phyloP scores from a whole-genome alignment of 2,329 filamentous ascomycete genomes.

The Sporothrix euskadiensis region DNA sequence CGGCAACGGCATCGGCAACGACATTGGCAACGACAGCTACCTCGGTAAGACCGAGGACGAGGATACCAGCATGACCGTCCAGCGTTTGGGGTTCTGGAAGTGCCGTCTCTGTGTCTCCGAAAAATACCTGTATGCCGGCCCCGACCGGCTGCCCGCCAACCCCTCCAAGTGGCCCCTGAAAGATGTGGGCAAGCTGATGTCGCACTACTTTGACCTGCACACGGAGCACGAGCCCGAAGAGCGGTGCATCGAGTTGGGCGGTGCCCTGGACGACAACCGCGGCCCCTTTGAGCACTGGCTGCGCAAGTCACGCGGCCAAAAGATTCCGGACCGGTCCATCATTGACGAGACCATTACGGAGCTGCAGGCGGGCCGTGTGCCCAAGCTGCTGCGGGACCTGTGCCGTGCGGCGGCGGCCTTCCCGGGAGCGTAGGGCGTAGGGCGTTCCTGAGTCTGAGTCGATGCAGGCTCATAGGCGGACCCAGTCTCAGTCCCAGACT shows the following conservation, averaged over 20 bases:
- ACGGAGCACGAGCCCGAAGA: slow-evolving; percentile 46
- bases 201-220: slow-evolving; percentile 51
- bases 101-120: slow-evolving; percentile 48
- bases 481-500: no score
- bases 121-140: slow-evolving; percentile 47
- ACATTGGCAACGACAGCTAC: slow-evolving; percentile 25
- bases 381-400: slow-evolving; percentile 35
- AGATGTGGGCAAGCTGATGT: slow-evolving; percentile 50
- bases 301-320: slow-evolving; percentile 44
- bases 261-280: slow-evolving; percentile 46
- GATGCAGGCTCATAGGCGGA: no score
- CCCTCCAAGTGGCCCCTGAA: slow-evolving; percentile 51
- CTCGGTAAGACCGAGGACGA: slow-evolving; percentile 29
- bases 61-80: slow-evolving; percentile 36
- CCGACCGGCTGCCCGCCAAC: slow-evolving; percentile 45
- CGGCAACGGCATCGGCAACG: background rate
- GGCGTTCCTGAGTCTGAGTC: no score
- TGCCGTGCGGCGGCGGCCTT: slow-evolving; percentile 38
- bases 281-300: slow-evolving; percentile 52
- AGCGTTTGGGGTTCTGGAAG: slow-evolving; percentile 51
- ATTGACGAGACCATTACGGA: slow-evolving; percentile 43
- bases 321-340: slow-evolving; percentile 39
- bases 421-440: slow-evolving; percentile 25
- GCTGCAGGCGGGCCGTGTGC: slow-evolving; percentile 43
- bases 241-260: slow-evolving; percentile 47